These are phyloP conservation scores for Backusella morwellensis DNA, from an alignment of 192 early-diverging fungal species.

Conservation along the genomic window DNA sequence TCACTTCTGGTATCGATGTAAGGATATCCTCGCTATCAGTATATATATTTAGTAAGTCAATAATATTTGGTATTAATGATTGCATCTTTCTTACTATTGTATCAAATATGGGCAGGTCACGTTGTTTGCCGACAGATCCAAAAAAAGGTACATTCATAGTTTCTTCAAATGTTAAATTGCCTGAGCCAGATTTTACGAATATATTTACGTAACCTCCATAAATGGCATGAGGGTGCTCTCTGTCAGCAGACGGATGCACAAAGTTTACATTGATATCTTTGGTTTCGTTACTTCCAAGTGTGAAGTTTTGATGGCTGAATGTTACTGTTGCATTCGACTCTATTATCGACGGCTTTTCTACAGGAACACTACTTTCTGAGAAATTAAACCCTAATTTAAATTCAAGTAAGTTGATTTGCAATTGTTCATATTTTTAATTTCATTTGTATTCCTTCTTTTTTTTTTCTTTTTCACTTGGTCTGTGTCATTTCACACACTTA, in stretches of 20 bases:
- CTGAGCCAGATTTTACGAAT: constrained; percentile 1
- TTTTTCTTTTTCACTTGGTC: constrained; percentile 27
- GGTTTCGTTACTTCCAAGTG: neutral
- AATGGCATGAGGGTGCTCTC: constrained; percentile 8
- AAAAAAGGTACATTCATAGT: constrained; percentile 39
- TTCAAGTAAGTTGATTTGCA: neutral
- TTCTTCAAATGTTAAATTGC: constrained; percentile 4
- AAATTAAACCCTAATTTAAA: constrained; percentile 16
- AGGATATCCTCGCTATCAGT: constrained; percentile 27
- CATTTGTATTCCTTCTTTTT: neutral
- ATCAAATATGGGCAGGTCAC: constrained; percentile 43
- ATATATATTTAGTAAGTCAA: neutral
- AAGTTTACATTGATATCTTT: neutral
- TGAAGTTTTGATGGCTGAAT: neutral
- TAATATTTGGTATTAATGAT: neutral
- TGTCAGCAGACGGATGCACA: constrained; percentile 8
- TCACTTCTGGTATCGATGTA: neutral
- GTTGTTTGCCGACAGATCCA: constrained; percentile 37
- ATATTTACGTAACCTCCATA: constrained; percentile 46
- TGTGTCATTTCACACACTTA: constrained; percentile 37
- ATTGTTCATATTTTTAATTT: constrained; percentile 23
- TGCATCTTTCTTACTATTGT: constrained; percentile 11
- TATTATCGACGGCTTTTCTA: neutral
- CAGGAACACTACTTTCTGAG: constrained; percentile 20
- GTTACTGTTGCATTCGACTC: neutral